Evolutionary conservation across 2,329 filamentous ascomycete species (phyloP).

Genomic region (Chaetomium sp.): DNA sequence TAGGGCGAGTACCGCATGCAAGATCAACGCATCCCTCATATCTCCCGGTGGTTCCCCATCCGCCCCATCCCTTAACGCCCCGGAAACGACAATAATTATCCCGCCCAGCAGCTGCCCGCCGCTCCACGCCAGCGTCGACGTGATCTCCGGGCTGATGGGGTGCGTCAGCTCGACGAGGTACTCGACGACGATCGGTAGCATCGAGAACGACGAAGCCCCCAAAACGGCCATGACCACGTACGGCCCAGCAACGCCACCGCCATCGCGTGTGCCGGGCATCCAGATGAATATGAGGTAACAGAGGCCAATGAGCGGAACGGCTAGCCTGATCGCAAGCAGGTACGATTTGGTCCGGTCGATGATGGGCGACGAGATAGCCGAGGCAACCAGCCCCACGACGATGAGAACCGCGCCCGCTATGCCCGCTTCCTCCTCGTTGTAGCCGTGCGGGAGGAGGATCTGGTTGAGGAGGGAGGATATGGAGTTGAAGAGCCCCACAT

Average conservation of each 20-base stretch:
- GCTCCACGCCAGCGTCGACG: constrained; percentile 80
- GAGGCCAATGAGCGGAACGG: constrained; percentile 73
- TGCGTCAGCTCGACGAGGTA: constrained; percentile 85
- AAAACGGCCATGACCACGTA: constrained; percentile 76
- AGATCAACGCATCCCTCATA: constrained; percentile 76
- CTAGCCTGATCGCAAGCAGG: constrained; percentile 68
- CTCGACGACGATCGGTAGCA: constrained; percentile 85
- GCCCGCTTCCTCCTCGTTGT: constrained; percentile 79
- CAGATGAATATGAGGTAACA: constrained; percentile 79
- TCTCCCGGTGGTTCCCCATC: constrained; percentile 63
- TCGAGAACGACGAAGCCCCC: constrained; percentile 75
- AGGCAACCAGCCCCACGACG: constrained; percentile 76
- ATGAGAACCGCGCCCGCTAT: constrained; percentile 90
- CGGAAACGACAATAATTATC: constrained; percentile 80
- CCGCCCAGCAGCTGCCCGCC: constrained; percentile 84
- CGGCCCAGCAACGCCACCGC: constrained; percentile 60
- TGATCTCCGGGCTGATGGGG: constrained; percentile 83
- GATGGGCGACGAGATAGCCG: constrained; percentile 77
- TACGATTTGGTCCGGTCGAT: constrained; percentile 85
- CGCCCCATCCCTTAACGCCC: constrained; percentile 64
- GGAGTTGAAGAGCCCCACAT: constrained; percentile 93
- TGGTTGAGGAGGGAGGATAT: constrained; percentile 87
- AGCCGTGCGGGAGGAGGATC: constrained; percentile 83
- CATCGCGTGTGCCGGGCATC: constrained; percentile 66
- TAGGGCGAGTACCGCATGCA: constrained; percentile 72